Evolutionary conservation across 2,329 filamentous ascomycete genomes (phyloP).

Genomic region (Epichloe sibirici): DNA sequence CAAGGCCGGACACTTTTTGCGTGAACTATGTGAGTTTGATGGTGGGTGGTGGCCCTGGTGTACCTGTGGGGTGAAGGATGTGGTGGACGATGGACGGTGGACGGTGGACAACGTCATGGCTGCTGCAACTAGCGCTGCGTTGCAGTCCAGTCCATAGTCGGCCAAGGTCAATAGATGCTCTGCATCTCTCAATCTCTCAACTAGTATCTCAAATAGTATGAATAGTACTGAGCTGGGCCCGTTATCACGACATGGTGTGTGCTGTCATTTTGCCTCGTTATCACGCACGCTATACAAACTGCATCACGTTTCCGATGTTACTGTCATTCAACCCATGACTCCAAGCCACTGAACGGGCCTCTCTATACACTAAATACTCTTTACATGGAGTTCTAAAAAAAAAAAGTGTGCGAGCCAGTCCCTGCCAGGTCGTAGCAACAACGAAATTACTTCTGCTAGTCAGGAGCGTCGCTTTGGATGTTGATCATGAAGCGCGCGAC

Average conservation of each 20-base stretch:
- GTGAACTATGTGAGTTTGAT: too few species aligned
- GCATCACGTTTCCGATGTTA: not conserved
- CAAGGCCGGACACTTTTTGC: not conserved
- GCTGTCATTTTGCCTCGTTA: not conserved
- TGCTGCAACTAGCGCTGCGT: too few species aligned
- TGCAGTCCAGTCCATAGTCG: too few species aligned
- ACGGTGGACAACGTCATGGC: too few species aligned
- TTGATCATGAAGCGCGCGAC: not conserved
- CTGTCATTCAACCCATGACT: not conserved
- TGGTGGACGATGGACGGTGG: too few species aligned
- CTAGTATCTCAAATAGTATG: too few species aligned
- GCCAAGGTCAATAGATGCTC: too few species aligned
- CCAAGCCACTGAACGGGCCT: not conserved
- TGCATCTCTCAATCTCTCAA: too few species aligned
- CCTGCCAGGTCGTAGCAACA: not conserved
- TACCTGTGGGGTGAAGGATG: not conserved
- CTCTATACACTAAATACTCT: conserved; percentile 1
- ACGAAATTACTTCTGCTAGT: not conserved
- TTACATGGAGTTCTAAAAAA: not conserved
- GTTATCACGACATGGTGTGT: too few species aligned
- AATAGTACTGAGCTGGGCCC: too few species aligned
- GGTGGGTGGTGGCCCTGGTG: not conserved
- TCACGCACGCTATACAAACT: not conserved
- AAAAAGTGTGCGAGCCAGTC: not conserved
- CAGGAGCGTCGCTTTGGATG: not conserved